Conservation (phyloP, 78 protist genomes). For the Pigoraptor vietnamica region DNA sequence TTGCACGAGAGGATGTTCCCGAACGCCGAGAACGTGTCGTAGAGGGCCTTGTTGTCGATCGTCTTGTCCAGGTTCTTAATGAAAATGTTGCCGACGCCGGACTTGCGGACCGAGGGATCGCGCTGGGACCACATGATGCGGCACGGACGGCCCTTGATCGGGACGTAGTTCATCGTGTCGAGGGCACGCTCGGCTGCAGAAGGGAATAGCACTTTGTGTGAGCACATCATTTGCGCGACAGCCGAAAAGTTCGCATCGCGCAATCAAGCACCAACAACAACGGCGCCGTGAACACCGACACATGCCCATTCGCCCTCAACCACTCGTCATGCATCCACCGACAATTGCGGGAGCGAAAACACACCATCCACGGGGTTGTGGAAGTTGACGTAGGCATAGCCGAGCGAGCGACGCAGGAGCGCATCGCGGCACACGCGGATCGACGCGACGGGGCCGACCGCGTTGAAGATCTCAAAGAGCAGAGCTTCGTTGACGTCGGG, state of each 20-base stretch:
- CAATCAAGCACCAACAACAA: no score
- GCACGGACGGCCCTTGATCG: conserved; percentile 76
- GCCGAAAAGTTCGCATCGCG: no score
- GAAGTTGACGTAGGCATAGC: conserved; percentile 97
- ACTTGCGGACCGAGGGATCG: conserved; percentile 90
- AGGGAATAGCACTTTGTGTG: no score
- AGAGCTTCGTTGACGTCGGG: conserved; percentile 80
- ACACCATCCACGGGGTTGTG: conserved; percentile 64
- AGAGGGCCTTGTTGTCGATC: conserved; percentile 81
- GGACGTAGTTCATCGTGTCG: conserved; percentile 88
- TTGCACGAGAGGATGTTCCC: conserved; percentile 81
- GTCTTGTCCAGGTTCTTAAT: conserved; percentile 87
- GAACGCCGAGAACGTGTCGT: conserved; percentile 76
- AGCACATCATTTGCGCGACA: no score
- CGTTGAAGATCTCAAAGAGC: conserved; percentile 82
- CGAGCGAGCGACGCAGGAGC: conserved; percentile 85
- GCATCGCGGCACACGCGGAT: conserved; percentile 93
- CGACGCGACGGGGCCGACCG: conserved; percentile 86
- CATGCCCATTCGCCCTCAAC: no score
- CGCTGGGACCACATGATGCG: conserved; percentile 98
- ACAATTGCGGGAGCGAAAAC: no score
- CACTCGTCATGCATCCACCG: no score
- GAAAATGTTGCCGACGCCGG: conserved; percentile 96
- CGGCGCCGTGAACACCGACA: no score
- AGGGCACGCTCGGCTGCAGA: conserved; percentile 91